Conservation (phyloP, 768 basidiomycete genomes). For the Leccinellum albellum region DNA sequence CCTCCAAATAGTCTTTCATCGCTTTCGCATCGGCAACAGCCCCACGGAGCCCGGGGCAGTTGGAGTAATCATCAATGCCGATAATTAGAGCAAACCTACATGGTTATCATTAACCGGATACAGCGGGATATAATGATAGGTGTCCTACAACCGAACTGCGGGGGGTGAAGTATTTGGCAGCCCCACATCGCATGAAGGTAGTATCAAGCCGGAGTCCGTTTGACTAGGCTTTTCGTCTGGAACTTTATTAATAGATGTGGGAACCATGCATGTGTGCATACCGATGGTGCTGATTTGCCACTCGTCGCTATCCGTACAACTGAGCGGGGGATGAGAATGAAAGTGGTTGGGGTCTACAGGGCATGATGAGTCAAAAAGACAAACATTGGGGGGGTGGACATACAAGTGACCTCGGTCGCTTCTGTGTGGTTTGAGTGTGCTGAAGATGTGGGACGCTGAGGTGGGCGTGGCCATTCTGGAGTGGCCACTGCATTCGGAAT, state of each 20-base stretch:
- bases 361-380: neutral
- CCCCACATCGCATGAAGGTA: neutral
- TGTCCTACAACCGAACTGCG: neutral
- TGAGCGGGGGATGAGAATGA: neutral
- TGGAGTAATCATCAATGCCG: slow-evolving; percentile 39
- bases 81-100: slow-evolving; percentile 39
- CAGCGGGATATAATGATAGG: neutral
- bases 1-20: slow-evolving; percentile 33
- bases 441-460: neutral
- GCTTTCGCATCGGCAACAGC: slow-evolving; percentile 40
- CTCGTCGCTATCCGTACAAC: neutral
- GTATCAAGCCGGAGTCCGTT: neutral
- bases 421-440: neutral
- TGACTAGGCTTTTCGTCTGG: neutral
- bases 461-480: neutral
- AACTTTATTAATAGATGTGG: neutral
- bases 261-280: neutral
- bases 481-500: neutral
- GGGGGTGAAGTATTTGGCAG: neutral
- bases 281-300: neutral
- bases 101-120: neutral
- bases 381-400: neutral
- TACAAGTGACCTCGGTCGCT: neutral
- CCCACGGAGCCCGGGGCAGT: slow-evolving; percentile 29
- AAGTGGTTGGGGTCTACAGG: neutral